Conservation (phyloP, 2,329 filamentous ascomycete genomes). For the Aureobasidium lini region DNA sequence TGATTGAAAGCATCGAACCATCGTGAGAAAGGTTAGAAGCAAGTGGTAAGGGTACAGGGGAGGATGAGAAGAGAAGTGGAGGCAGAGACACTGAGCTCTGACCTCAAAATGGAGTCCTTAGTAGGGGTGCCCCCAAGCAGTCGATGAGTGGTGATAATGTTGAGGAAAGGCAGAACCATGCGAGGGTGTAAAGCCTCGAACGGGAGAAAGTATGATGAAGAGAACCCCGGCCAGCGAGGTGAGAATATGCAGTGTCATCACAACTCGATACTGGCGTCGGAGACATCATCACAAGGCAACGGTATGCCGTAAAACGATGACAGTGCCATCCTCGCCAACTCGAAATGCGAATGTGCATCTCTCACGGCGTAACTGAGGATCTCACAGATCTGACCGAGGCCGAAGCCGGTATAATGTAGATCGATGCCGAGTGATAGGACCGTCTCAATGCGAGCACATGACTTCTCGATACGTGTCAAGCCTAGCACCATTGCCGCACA, state of each 20-base stretch:
- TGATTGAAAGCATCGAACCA: too few relatives aligned
- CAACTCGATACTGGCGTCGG: background rate
- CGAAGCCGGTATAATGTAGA: background rate
- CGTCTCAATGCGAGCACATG: background rate
- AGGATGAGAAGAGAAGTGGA: too few relatives aligned
- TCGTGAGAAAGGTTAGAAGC: too few relatives aligned
- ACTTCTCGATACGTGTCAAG: conserved; percentile 1
- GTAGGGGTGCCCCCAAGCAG: too few relatives aligned
- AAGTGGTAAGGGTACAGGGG: too few relatives aligned
- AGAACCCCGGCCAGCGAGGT: background rate
- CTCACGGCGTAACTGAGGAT: background rate
- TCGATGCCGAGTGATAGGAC: conserved; percentile 2
- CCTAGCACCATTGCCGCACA: conserved; percentile 1
- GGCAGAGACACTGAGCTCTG: too few relatives aligned
- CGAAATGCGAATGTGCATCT: background rate
- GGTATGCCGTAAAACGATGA: background rate
- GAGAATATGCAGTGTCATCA: background rate
- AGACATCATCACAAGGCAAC: background rate
- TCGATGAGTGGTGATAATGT: too few relatives aligned
- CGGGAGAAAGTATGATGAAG: background rate
- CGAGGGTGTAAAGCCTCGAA: too few relatives aligned
- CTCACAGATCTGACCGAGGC: background rate
- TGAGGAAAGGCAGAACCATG: too few relatives aligned
- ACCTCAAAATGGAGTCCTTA: too few relatives aligned
- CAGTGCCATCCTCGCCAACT: background rate